Evolutionary conservation across 176 grass and related monocot species (phyloP).

Genomic region (Aegilops sharonensis): DNA sequence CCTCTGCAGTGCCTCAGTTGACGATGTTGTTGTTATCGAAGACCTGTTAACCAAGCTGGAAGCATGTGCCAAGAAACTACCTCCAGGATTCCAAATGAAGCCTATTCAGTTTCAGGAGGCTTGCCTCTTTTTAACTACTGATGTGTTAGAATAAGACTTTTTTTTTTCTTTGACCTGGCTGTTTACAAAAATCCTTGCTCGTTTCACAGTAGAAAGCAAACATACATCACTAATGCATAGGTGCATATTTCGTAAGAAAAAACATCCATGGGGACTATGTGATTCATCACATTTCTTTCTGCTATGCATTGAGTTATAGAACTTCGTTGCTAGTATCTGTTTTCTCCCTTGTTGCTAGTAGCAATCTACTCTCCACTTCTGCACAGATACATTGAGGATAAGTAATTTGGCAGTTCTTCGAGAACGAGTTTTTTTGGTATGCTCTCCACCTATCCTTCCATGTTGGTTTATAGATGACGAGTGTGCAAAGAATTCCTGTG

Average conservation of each 20-base stretch:
- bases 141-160: not conserved
- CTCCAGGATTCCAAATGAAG: conserved; percentile 61
- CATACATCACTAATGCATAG: not conserved
- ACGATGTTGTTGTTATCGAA: conserved; percentile 45
- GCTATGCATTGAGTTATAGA: conserved; percentile 7
- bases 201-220: conserved; percentile 6
- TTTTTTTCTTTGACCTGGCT: not conserved
- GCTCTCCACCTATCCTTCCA: not conserved
- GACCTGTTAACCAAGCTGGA: conserved; percentile 63
- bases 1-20: conserved; percentile 52
- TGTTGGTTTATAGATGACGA: not conserved
- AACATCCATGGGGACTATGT: not conserved
- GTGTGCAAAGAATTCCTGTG: not conserved
- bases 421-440: not conserved
- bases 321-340: not conserved
- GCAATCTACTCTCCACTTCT: conserved; percentile 3
- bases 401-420: conserved; percentile 15
- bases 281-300: not conserved
- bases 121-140: conserved; percentile 19
- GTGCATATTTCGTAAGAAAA: conserved; percentile 8
- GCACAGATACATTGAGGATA: not conserved
- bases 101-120: conserved; percentile 68
- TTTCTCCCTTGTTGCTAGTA: conserved; percentile 15
- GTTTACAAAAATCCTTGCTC: not conserved
- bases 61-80: conserved; percentile 56